Percentiles rank a stretch among this genome's conserved stretches.
phyloP scores from a whole-genome alignment of 129 eudicot species.

The Flaveria linearis region DNA sequence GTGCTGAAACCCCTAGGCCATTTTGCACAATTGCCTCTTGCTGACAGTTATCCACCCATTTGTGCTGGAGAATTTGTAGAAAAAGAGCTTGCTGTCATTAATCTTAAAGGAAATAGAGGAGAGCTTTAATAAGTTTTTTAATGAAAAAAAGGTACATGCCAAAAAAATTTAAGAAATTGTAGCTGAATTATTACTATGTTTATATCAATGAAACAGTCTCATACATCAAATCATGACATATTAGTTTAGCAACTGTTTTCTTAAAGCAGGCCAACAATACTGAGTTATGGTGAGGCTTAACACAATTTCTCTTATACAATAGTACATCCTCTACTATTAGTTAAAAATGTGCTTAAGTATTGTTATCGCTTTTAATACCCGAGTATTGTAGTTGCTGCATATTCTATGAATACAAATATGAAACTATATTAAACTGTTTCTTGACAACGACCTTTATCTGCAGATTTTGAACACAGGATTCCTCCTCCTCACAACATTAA shows the following conservation, averaged over 20 bases:
- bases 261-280: slow-evolving; percentile 25
- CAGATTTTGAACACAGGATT: no score
- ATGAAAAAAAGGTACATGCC: slow-evolving; percentile 21
- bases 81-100: slow-evolving; percentile 88
- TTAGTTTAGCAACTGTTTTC: slow-evolving; percentile 46
- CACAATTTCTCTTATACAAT: no score
- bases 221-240: slow-evolving; percentile 6
- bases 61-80: slow-evolving; percentile 90
- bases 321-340: no score
- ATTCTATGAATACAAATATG: no score
- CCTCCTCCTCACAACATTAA: no score
- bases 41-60: slow-evolving; percentile 68
- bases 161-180: neutral
- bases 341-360: no score
- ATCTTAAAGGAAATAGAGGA: slow-evolving; percentile 76
- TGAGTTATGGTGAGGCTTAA: slow-evolving; percentile 31
- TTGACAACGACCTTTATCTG: no score
- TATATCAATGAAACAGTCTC: neutral
- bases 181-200: slow-evolving; percentile 1
- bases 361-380: no score
- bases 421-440: no score
- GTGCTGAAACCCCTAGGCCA: slow-evolving; percentile 82
- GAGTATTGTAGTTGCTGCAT: no score
- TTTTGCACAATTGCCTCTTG: slow-evolving; percentile 59
- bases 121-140: slow-evolving; percentile 31